Conservation (phyloP, 345 rosid species). For the Eucalyptus melliodora region DNA sequence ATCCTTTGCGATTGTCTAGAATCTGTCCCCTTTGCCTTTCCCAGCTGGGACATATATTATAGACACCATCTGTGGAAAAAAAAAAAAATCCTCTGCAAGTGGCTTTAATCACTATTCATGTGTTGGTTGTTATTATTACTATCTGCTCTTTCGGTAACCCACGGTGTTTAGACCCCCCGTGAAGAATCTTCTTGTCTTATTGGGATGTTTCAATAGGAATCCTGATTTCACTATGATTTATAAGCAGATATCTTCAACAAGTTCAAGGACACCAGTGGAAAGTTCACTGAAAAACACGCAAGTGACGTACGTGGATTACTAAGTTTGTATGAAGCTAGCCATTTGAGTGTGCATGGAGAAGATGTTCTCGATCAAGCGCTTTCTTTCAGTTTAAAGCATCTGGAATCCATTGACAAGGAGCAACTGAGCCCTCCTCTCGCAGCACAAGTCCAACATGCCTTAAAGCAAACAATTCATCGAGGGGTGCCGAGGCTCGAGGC, state of each 20-base stretch:
- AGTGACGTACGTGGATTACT: background rate
- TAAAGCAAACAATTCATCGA: background rate
- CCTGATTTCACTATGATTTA: background rate
- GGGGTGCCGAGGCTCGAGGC: conserved; percentile 5
- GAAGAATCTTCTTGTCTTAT: background rate
- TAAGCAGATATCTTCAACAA: conserved; percentile 11
- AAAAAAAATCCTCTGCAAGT: background rate
- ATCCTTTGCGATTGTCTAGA: no score
- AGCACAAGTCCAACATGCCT: background rate
- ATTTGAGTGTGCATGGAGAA: conserved; percentile 2
- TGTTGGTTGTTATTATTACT: no score
- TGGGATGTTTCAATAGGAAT: background rate
- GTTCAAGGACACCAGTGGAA: conserved; percentile 3
- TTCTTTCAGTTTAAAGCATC: background rate
- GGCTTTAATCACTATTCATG: background rate
- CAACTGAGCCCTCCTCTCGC: background rate
- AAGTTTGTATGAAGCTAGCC: background rate
- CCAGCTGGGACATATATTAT: no score
- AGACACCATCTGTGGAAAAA: background rate
- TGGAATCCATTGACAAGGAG: background rate
- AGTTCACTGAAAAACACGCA: conserved; percentile 7
- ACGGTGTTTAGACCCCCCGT: background rate
- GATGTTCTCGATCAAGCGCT: background rate
- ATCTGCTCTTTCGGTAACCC: background rate
- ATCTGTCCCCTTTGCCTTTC: no score